Evolutionary conservation across 192 early-diverging fungal species (phyloP).

Genomic region (Coemansia sp.): DNA sequence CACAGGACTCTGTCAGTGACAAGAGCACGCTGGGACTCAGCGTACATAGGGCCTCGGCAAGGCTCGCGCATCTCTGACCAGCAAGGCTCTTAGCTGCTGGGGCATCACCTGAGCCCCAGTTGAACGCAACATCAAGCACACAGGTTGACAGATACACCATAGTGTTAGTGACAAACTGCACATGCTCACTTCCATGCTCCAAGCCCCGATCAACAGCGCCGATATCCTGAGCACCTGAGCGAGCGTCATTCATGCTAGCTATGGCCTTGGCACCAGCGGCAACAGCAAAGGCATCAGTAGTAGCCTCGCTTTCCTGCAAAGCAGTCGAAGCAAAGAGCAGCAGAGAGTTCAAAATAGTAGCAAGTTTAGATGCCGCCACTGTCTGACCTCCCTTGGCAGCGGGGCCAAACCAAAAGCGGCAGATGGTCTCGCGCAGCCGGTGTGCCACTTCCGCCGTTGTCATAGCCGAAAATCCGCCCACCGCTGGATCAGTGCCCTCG

Average conservation of each 20-base stretch:
- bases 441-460: constrained; percentile 49
- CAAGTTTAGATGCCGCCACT: constrained; percentile 12
- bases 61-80: constrained; percentile 6
- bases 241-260: neutral
- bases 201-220: neutral
- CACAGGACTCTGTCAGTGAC: constrained; percentile 16
- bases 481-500: constrained; percentile 31
- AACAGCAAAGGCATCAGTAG: constrained; percentile 46
- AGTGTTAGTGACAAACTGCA: constrained; percentile 49
- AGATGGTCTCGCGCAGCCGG: constrained; percentile 23
- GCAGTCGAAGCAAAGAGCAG: constrained; percentile 42
- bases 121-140: constrained; percentile 19
- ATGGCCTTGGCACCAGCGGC: constrained; percentile 25
- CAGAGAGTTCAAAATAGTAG: constrained; percentile 37
- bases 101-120: constrained; percentile 9
- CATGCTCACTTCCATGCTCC: constrained; percentile 11
- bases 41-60: constrained; percentile 31
- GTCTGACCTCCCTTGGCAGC: neutral
- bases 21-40: constrained; percentile 23
- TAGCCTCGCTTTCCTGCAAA: constrained; percentile 42
- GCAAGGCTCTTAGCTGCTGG: neutral
- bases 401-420: constrained; percentile 30
- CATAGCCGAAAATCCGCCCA: constrained; percentile 46
- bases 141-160: constrained; percentile 28
- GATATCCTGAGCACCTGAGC: neutral